Conservation (phyloP, 306 rosid genomes). For the Quillaja saponaria region DNA sequence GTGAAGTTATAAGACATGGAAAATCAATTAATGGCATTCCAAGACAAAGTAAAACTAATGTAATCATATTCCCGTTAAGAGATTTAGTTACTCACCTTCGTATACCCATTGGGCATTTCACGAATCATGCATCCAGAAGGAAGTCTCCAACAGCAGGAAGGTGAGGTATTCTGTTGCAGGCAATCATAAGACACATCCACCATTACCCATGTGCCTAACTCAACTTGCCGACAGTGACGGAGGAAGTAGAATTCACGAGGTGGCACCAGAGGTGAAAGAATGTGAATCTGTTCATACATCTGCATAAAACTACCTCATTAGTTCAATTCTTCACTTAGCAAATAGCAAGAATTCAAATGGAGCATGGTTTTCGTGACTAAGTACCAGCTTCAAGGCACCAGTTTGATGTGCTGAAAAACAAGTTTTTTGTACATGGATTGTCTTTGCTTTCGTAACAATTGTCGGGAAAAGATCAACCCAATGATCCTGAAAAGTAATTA, state of each 20-base stretch:
- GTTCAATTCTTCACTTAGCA: background rate
- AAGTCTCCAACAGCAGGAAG: constrained; percentile 47
- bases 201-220: constrained; percentile 52
- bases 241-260: constrained; percentile 59
- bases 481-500: constrained; percentile 44
- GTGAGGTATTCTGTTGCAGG: background rate
- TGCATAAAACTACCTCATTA: constrained; percentile 25
- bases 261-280: constrained; percentile 62
- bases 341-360: background rate
- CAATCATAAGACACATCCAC: constrained; percentile 55
- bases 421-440: constrained; percentile 44
- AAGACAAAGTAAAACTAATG: too few species aligned
- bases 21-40: too few species aligned
- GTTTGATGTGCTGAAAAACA: constrained; percentile 45
- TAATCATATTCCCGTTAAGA: background rate
- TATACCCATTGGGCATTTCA: constrained; percentile 50
- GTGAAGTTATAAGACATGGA: too few species aligned
- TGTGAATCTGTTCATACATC: constrained; percentile 72
- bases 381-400: constrained; percentile 66
- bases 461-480: constrained; percentile 63
- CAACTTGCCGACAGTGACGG: constrained; percentile 58
- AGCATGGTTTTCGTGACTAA: background rate
- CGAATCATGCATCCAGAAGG: constrained; percentile 84
- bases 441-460: constrained; percentile 51
- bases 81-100: constrained; percentile 46